These are phyloP conservation scores for Candida xyloterini DNA, from an alignment of 805 yeast genomes.

Conservation along the genomic window DNA sequence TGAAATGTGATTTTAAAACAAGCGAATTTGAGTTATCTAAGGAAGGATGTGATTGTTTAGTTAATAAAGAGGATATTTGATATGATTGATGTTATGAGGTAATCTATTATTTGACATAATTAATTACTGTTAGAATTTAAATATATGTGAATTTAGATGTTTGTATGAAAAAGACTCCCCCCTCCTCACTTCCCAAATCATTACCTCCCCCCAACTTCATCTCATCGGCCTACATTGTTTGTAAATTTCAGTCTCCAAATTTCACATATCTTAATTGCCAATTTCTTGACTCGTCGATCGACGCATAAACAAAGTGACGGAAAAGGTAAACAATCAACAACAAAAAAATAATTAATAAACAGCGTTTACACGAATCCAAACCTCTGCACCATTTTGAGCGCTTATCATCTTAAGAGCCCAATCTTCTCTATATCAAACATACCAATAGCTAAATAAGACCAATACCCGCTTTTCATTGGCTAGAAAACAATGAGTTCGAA, in stretches of 20 bases:
- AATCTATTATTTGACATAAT: too few relatives aligned
- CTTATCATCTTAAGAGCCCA: slow-evolving; percentile 1
- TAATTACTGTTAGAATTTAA: too few relatives aligned
- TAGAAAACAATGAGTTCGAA: slow-evolving; percentile 20
- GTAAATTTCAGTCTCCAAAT: too few relatives aligned
- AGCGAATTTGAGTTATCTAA: neutral
- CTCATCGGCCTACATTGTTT: too few relatives aligned
- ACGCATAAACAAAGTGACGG: slow-evolving; percentile 11
- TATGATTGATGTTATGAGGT: too few relatives aligned
- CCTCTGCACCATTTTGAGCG: slow-evolving; percentile 8
- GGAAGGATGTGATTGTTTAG: neutral
- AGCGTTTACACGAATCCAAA: slow-evolving; percentile 5
- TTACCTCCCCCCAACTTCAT: too few relatives aligned
- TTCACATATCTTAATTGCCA: neutral
- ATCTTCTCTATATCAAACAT: slow-evolving; percentile 2
- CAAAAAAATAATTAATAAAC: slow-evolving; percentile 13
- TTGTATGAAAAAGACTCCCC: too few relatives aligned
- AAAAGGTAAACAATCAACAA: slow-evolving; percentile 20
- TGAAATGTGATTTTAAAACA: too few relatives aligned
- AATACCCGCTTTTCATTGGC: slow-evolving; percentile 18
- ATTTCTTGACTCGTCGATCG: slow-evolving; percentile 3
- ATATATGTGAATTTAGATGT: too few relatives aligned
- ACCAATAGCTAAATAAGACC: slow-evolving; percentile 9
- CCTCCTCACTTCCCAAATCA: too few relatives aligned
- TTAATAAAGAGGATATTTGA: too few relatives aligned